Evolutionary conservation across 2,329 filamentous ascomycete species (phyloP).

Genomic region (Aspergillus amoenus): DNA sequence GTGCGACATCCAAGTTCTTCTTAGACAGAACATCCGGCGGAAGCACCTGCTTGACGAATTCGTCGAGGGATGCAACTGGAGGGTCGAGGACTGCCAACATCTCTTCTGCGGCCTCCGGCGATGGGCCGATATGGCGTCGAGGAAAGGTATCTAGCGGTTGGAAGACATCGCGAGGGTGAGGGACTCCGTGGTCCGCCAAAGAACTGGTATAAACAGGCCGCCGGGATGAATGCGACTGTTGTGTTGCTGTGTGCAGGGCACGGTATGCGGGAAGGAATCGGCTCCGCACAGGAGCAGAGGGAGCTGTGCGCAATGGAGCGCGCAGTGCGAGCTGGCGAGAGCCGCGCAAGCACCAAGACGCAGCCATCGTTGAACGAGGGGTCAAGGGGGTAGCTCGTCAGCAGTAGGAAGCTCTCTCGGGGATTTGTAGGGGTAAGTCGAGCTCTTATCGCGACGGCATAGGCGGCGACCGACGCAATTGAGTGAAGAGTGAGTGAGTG

Average conservation of each 20-base stretch:
- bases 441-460: slow-evolving; percentile 1
- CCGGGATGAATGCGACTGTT: slow-evolving; percentile 24
- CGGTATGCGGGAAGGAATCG: slow-evolving; percentile 31
- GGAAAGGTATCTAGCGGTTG: slow-evolving; percentile 63
- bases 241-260: slow-evolving; percentile 28
- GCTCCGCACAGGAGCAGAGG: slow-evolving; percentile 23
- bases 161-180: slow-evolving; percentile 41
- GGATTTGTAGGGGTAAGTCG: slow-evolving; percentile 2
- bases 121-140: slow-evolving; percentile 83
- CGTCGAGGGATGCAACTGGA: slow-evolving; percentile 70
- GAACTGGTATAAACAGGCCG: slow-evolving; percentile 79
- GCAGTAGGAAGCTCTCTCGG: background rate
- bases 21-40: slow-evolving; percentile 74
- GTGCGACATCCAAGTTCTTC: slow-evolving; percentile 59
- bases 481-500: background rate
- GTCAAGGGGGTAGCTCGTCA: background rate
- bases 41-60: slow-evolving; percentile 81
- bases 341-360: slow-evolving; percentile 35
- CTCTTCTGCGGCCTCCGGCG: slow-evolving; percentile 63
- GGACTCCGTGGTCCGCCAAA: slow-evolving; percentile 74
- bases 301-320: slow-evolving; percentile 27
- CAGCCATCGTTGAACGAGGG: slow-evolving; percentile 27
- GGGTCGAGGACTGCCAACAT: slow-evolving; percentile 83
- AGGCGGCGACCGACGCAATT: slow-evolving; percentile 3
- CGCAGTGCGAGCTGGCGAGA: slow-evolving; percentile 37